Conservation (phyloP, 75 land plant genomes). For the Sequoiadendron giganteum region DNA sequence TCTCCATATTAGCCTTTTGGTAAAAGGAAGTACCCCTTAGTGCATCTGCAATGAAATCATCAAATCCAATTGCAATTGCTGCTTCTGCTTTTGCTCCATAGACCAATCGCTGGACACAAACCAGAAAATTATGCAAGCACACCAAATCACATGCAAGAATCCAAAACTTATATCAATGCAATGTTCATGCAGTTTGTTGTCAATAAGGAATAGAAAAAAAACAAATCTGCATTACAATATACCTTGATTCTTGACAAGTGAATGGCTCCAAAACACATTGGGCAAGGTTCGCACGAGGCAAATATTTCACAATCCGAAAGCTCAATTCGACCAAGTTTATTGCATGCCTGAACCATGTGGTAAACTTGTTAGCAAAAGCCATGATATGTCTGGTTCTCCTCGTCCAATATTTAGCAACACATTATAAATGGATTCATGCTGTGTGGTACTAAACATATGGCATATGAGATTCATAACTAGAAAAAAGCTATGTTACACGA, state of each 20-base stretch:
- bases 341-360: constrained; percentile 46
- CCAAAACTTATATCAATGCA: background rate
- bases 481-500: background rate
- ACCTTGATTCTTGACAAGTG: constrained; percentile 95
- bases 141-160: background rate
- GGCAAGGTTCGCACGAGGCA: constrained; percentile 98
- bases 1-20: constrained; percentile 87
- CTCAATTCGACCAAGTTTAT: constrained; percentile 74
- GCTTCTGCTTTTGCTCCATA: constrained; percentile 99
- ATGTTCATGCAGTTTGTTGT: background rate
- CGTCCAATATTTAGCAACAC: background rate
- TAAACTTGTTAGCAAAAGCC: background rate
- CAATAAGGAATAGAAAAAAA: background rate
- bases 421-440: background rate
- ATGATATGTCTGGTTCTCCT: background rate
- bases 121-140: background rate
- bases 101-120: constrained; percentile 69
- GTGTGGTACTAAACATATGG: background rate
- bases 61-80: constrained; percentile 93
- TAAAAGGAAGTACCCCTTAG: constrained; percentile 86
- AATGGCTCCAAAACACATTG: constrained; percentile 99
- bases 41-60: constrained; percentile 98
- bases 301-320: constrained; percentile 93
- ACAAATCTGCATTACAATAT: background rate
- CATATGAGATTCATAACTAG: background rate